Conservation (phyloP, 306 rosid species). For the Inga laurina region DNA sequence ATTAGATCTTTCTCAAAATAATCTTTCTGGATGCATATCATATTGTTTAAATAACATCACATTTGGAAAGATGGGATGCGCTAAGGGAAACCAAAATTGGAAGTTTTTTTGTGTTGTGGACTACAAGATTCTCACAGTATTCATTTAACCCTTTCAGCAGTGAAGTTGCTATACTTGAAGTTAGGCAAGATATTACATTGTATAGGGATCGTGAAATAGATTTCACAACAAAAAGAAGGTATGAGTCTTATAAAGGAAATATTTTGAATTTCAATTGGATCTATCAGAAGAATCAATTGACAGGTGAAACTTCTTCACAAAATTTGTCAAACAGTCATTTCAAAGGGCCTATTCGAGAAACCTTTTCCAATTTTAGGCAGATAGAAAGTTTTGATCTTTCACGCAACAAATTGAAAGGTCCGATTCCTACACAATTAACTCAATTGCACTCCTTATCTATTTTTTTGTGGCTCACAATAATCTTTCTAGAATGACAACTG, state of each 20-base stretch:
- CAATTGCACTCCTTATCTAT: not conserved
- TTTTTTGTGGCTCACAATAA: slow-evolving; percentile 19
- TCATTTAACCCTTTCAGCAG: too few relatives aligned
- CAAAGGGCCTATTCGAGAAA: not conserved
- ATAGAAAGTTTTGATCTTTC: slow-evolving; percentile 6
- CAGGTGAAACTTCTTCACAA: not conserved
- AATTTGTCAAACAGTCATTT: slow-evolving; percentile 27
- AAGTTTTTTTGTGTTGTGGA: not conserved
- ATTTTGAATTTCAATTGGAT: slow-evolving; percentile 23
- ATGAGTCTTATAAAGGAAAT: not conserved
- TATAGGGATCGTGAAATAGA: not conserved
- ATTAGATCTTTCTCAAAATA: slow-evolving; percentile 24
- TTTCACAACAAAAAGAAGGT: slow-evolving; percentile 18
- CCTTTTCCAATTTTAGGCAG: not conserved
- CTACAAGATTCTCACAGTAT: too few relatives aligned
- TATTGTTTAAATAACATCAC: not conserved
- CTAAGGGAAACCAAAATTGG: not conserved
- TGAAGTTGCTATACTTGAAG: too few relatives aligned
- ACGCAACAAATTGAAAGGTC: not conserved
- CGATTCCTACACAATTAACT: not conserved
- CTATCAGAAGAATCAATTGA: slow-evolving; percentile 13
- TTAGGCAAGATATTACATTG: not conserved
- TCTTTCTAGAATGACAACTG: slow-evolving; percentile 1
- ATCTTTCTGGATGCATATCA: not conserved
- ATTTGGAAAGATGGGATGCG: not conserved